phyloP scores from a whole-genome alignment of 2,329 filamentous ascomycete genomes.

The Claviceps purpurea region DNA sequence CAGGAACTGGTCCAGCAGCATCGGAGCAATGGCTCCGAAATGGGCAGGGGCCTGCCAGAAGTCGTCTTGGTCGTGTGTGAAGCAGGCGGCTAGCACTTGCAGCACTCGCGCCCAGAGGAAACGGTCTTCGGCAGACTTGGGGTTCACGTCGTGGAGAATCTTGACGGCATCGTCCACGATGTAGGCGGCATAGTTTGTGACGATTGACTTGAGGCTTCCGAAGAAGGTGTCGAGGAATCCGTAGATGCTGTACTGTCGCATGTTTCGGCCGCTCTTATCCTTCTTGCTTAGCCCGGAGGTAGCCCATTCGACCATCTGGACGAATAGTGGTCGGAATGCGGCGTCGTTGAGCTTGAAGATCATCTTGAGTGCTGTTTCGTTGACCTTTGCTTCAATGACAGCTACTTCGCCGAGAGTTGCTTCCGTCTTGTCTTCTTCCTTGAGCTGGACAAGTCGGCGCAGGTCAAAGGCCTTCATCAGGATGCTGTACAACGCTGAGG shows the following conservation, averaged over 20 bases:
- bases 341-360: constrained; percentile 94
- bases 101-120: constrained; percentile 59
- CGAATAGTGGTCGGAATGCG: constrained; percentile 83
- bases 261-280: constrained; percentile 41
- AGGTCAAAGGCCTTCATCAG: constrained; percentile 51
- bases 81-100: constrained; percentile 57
- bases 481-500: constrained; percentile 52
- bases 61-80: constrained; percentile 82
- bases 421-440: constrained; percentile 33
- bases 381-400: constrained; percentile 50
- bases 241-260: constrained; percentile 65
- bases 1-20: constrained; percentile 54
- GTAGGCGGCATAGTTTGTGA: constrained; percentile 83
- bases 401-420: constrained; percentile 34
- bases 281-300: constrained; percentile 45
- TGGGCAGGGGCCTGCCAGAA: constrained; percentile 93
- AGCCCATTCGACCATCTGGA: constrained; percentile 73
- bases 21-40: constrained; percentile 58
- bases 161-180: constrained; percentile 62
- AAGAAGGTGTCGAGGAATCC: constrained; percentile 72
- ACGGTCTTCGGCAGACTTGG: constrained; percentile 37
- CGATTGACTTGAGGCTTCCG: constrained; percentile 77
- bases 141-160: constrained; percentile 37
- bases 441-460: constrained; percentile 39
- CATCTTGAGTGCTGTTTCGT: constrained; percentile 70